Conservation (phyloP, 1,139 yeast species). For the Debaryomyces singareniensis region DNA sequence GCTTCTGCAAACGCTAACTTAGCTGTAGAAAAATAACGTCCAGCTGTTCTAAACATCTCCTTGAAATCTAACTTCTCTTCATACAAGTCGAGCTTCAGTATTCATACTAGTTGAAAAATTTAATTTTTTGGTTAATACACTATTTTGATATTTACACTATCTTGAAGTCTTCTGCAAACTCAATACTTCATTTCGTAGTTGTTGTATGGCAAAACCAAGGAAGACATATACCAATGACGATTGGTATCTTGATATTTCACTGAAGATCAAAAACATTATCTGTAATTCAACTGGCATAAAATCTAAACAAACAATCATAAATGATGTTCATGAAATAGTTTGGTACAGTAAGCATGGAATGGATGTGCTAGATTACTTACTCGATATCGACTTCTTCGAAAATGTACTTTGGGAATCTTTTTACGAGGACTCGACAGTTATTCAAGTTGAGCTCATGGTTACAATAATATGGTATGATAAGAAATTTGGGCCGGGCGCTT, state of each 20-base stretch:
- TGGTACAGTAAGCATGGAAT: too few species aligned
- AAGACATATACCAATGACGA: too few species aligned
- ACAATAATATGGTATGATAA: slow-evolving; percentile 8
- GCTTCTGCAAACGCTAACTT: slow-evolving; percentile 8
- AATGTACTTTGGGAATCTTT: slow-evolving; percentile 35
- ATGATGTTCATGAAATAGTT: slow-evolving; percentile 16
- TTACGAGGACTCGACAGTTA: slow-evolving; percentile 28
- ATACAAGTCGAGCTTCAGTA: slow-evolving; percentile 1
- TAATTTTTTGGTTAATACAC: too few species aligned
- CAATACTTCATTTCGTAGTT: too few species aligned
- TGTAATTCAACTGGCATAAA: too few species aligned
- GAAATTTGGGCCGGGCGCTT: slow-evolving; percentile 2
- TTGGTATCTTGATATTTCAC: too few species aligned
- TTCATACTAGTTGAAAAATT: slow-evolving; percentile 1
- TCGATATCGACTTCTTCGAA: slow-evolving; percentile 16
- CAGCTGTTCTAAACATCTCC: slow-evolving; percentile 12
- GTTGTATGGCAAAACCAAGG: too few species aligned
- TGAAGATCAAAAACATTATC: too few species aligned
- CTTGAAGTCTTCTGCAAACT: too few species aligned
- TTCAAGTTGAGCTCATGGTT: slow-evolving; percentile 33
- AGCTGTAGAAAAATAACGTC: slow-evolving; percentile 16
- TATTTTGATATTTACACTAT: too few species aligned
- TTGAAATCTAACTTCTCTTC: too few species aligned
- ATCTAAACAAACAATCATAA: slow-evolving; percentile 12
- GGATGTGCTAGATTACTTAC: slow-evolving; percentile 8